Evolutionary conservation across 2,329 filamentous ascomycete species (phyloP), one percentile per base, ranked within the genome.

Genomic region (Penicillium sp.): DNA sequence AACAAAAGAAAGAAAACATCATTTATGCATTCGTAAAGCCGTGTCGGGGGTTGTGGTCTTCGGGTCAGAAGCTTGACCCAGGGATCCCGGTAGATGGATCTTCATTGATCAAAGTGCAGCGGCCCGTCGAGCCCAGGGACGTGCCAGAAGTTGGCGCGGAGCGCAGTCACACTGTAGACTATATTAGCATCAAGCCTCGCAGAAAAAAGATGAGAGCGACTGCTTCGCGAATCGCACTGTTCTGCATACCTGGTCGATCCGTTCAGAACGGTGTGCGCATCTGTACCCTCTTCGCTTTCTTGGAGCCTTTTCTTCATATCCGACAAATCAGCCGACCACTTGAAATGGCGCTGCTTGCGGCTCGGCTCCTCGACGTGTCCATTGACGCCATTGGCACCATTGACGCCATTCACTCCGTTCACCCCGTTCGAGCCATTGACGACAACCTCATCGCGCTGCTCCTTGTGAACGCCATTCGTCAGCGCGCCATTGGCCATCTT

Each of bases 71-170:
- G 10, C 10, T 14, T 20, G 28, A 35, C 34, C 6, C 31, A 4
- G 6, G 25, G 11, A 35, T 22, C 43, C 15, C n/a, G 5, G 42
- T 47, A 28, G 8, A 8, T 41, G 10, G 38, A 41, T 31, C 87
- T 85, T 76, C 58, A 69, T 58, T 61, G 58, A 53, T 70, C 67
- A 41, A 95, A 76, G 77, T 88, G 84, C 74, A 96, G 77, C 77
- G 92, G 89, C 61, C 82, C 81, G 67, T 86, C 84, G 63, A 86
- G 79, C 59, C 86, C 82, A 50, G 84, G 79, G n/a, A 82, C 84
- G 74, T 94, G 90, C 84, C 89, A 91, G 76, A 96, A 96, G 75
- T 96, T 96, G 48, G 93, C 92, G 73, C 90, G 89, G 68, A 97
- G 78, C 12, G 93, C 90, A 14, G 93, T 96, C 58, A 97, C 86